Percentiles rank a stretch among this genome's conserved stretches.
phyloP scores from a whole-genome alignment of 345 rosid genomes.

The Corymbia maculata region DNA sequence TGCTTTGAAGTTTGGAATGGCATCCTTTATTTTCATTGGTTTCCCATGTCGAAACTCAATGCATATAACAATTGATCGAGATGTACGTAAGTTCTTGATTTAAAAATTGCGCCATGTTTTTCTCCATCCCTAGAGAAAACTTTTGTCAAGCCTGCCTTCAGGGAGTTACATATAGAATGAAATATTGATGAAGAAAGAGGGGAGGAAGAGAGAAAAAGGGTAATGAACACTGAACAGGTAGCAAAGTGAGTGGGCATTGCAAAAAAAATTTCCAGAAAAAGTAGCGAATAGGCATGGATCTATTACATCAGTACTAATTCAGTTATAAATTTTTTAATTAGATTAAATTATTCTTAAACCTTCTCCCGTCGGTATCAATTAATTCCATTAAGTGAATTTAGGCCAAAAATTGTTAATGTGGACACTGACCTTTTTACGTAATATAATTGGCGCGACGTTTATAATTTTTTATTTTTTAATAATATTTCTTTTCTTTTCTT shows the following conservation, averaged over 20 bases:
- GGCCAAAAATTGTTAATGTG: too few relatives aligned
- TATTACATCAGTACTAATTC: too few relatives aligned
- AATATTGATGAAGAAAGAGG: neutral
- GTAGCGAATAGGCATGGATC: too few relatives aligned
- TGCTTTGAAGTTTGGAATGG: neutral
- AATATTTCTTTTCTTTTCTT: too few relatives aligned
- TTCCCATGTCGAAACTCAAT: neutral
- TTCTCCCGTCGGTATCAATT: too few relatives aligned
- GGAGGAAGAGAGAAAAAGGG: neutral
- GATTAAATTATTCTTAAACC: too few relatives aligned
- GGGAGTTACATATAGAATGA: neutral
- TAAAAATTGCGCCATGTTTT: neutral
- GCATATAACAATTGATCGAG: neutral
- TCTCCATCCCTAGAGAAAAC: neutral
- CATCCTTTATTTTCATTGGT: neutral
- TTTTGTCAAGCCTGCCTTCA: neutral
- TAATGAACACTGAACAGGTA: neutral
- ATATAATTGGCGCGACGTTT: too few relatives aligned
- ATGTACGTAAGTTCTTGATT: neutral
- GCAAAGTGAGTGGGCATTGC: neutral
- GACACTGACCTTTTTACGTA: too few relatives aligned
- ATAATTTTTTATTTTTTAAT: too few relatives aligned
- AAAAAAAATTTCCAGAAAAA: too few relatives aligned
- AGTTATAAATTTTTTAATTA: too few relatives aligned
- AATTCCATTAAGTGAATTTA: too few relatives aligned